These are phyloP conservation scores for Trametes polyzona DNA, from an alignment of 1,284 basidiomycete species.

Conservation along the genomic window DNA sequence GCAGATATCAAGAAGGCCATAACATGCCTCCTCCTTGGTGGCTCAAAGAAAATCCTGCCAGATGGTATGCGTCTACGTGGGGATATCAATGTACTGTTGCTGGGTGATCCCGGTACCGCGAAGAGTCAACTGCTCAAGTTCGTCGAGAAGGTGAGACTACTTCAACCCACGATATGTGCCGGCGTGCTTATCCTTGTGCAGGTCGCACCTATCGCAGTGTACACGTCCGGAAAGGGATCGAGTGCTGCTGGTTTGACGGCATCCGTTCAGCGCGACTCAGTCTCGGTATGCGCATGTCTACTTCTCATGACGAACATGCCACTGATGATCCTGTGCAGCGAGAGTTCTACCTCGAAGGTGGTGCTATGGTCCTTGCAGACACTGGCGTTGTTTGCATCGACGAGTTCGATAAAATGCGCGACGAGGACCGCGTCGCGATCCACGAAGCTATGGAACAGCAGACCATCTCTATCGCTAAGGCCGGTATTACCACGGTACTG, in stretches of 20 bases:
- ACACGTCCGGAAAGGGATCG: conserved; percentile 97
- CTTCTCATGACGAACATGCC: not conserved
- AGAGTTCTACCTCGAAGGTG: conserved; percentile 98
- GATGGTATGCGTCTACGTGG: conserved; percentile 98
- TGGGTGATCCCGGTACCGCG: conserved; percentile 98
- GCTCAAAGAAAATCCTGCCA: conserved; percentile 97
- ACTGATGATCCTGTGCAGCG: conserved; percentile 53
- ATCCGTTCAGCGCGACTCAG: conserved; percentile 93
- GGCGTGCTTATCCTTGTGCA: conserved; percentile 33
- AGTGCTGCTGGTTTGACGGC: conserved; percentile 98
- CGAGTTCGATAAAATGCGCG: conserved; percentile 99
- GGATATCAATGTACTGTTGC: conserved; percentile 95
- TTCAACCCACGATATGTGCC: not conserved
- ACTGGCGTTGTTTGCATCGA: conserved; percentile 99
- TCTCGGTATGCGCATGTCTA: conserved; percentile 69
- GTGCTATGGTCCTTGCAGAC: conserved; percentile 99
- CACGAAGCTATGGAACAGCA: conserved; percentile 99
- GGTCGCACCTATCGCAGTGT: conserved; percentile 97
- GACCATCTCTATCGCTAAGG: conserved; percentile 99
- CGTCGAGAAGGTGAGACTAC: conserved; percentile 83
- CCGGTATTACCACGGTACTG: conserved; percentile 97
- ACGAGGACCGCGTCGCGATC: conserved; percentile 98
- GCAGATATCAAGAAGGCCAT: conserved; percentile 98
- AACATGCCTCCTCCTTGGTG: conserved; percentile 93
- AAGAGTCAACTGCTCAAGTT: conserved; percentile 98